These are phyloP conservation scores for Saururus chinensis DNA, from an alignment of 164 flowering plant genomes.

Conservation along the genomic window DNA sequence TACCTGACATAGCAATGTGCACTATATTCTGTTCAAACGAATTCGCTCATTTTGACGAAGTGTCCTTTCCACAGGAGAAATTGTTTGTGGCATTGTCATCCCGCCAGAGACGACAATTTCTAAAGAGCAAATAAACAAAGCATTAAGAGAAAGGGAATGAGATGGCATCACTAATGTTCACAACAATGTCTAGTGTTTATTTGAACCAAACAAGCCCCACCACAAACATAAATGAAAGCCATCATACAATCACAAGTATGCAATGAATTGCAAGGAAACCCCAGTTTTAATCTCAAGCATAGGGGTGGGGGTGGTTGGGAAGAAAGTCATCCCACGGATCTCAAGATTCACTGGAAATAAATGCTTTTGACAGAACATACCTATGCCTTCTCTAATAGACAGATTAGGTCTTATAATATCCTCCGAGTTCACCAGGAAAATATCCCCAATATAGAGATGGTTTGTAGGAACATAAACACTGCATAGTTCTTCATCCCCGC, in stretches of 20 bases:
- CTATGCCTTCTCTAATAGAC: slow-evolving; percentile 82
- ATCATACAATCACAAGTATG: not conserved
- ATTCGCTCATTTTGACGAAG: slow-evolving; percentile 39
- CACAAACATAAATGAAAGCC: not conserved
- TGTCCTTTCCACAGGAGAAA: slow-evolving; percentile 44
- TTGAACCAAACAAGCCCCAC: not conserved
- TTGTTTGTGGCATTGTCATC: slow-evolving; percentile 81
- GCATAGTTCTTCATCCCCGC: slow-evolving; percentile 68
- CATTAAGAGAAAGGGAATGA: not conserved
- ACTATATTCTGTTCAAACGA: slow-evolving; percentile 38
- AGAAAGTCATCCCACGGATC: too few species aligned
- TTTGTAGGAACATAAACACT: slow-evolving; percentile 80
- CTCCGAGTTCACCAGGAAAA: slow-evolving; percentile 51
- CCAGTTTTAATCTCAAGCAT: too few species aligned
- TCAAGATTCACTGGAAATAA: not conserved
- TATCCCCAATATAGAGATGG: slow-evolving; percentile 72
- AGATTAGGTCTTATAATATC: slow-evolving; percentile 73
- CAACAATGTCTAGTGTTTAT: not conserved
- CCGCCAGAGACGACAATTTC: slow-evolving; percentile 90
- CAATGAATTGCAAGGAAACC: not conserved
- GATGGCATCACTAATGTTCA: not conserved
- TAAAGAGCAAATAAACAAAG: slow-evolving; percentile 18
- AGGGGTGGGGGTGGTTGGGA: too few species aligned
- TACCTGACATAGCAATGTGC: not conserved
- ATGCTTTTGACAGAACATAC: slow-evolving; percentile 18